Base-by-base conservation (phyloP, 495 filamentous ascomycete genomes). In the Penicillium canescens region DNA sequence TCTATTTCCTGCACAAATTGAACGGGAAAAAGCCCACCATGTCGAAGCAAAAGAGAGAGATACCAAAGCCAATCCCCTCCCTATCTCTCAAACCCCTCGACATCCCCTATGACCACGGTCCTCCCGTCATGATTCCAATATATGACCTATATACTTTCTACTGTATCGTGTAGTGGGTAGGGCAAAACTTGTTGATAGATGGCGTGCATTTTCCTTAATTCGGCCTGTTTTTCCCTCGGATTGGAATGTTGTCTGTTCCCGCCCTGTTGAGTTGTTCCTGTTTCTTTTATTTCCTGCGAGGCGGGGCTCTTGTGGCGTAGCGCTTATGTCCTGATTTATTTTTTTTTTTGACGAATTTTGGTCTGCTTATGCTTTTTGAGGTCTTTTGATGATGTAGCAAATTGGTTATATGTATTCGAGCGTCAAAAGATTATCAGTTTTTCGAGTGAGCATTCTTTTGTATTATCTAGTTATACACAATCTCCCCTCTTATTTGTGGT, bases 161-260 rank as follows among this genome's bases (percentile, higher is more conserved):
- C 33, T 57, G 61, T 57, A 59, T 55, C 60, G 64, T 56, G 60
- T 63, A 55, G 55, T 62, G 59, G 60, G 59, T 54, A 59, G 59
- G 62, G 61, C 54, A 36, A 31, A 60, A 55, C 46, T 60, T 68
- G 60, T 70, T 64, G 55, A 73, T 72, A 74, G 69, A 71, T 42
- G 60, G 57, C 60, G 60, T 60, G 61, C 51, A 56, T 60, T 52
- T 52, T 28, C 57, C 49, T 43, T 44, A 18, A 18, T 52, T 56
- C 47, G 42, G 39, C 47, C 26, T 40, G 52, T 40, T 34, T 44
- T 49, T 31, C 40, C 42, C 48, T 42, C 13, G 39, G 49, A 50
- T 42, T 42, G 48, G 48, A 51, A 51, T 51, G 13, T 55, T 26
- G 26, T 38, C 31, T 46, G 55, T 52, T 53, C 44, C 16, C 21